phyloP scores from a whole-genome alignment of 2,329 filamentous ascomycete species.

The Sodiomyces alkalinus region DNA sequence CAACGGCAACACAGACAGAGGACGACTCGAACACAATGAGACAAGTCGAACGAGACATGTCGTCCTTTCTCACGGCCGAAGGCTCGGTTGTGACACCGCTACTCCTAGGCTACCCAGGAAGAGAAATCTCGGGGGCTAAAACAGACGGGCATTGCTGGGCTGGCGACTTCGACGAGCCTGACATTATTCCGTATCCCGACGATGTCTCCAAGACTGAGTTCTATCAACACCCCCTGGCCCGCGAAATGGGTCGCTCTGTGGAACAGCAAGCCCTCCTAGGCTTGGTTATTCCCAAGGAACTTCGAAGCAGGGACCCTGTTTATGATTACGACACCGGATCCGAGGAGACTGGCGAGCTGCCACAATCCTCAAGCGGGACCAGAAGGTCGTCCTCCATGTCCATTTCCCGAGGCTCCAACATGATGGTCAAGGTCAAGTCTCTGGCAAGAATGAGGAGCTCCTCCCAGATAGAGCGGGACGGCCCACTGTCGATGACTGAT shows the following conservation, averaged over 20 bases:
- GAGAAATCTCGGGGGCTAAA: constrained; percentile 21
- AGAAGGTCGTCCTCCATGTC: background rate
- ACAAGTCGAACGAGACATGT: too few relatives aligned
- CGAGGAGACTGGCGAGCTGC: background rate
- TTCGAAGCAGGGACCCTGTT: constrained; percentile 3
- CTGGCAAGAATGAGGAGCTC: constrained; percentile 4
- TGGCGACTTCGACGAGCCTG: constrained; percentile 14
- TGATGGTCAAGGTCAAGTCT: constrained; percentile 7
- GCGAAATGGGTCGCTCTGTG: constrained; percentile 5
- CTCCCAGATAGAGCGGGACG: background rate
- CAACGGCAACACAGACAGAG: too few relatives aligned
- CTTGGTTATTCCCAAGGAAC: constrained; percentile 5
- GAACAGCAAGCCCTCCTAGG: constrained; percentile 4
- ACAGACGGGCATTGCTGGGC: constrained; percentile 20
- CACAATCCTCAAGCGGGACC: background rate
- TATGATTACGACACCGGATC: constrained; percentile 7
- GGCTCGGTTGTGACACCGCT: constrained; percentile 28
- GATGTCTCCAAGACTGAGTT: constrained; percentile 19
- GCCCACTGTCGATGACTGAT: background rate
- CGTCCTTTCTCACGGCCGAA: too few relatives aligned
- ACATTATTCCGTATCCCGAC: constrained; percentile 17
- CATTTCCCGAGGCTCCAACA: constrained; percentile 1
- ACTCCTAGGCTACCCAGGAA: constrained; percentile 20
- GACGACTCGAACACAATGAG: too few relatives aligned
- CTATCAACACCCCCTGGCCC: constrained; percentile 20